These are phyloP conservation scores for Pseudofabraea citricarpa DNA, from an alignment of 2,329 filamentous ascomycete species.

Conservation along the genomic window DNA sequence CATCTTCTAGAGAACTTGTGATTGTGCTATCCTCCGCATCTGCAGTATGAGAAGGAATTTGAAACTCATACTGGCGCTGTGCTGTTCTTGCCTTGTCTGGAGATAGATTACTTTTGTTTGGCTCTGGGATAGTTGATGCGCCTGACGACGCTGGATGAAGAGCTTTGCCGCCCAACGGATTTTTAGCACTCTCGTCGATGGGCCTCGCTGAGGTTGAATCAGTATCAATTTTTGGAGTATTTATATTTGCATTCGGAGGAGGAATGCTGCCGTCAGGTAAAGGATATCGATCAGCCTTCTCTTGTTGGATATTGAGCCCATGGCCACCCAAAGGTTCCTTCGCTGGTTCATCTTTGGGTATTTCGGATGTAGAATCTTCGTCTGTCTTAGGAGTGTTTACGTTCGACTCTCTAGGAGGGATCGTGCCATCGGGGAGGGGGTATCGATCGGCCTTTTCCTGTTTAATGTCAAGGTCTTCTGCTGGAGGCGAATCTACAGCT, in stretches of 20 bases:
- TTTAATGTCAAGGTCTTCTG: slow-evolving; percentile 35
- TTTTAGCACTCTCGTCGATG: slow-evolving; percentile 29
- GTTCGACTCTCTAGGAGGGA: slow-evolving; percentile 32
- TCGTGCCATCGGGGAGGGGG: slow-evolving; percentile 45
- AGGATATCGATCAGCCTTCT: slow-evolving; percentile 35
- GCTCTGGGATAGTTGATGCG: slow-evolving; percentile 35
- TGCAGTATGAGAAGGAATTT: slow-evolving; percentile 46
- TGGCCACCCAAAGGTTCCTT: slow-evolving; percentile 30
- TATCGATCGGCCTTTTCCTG: slow-evolving; percentile 39
- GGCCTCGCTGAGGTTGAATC: slow-evolving; percentile 29
- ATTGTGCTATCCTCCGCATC: slow-evolving; percentile 31
- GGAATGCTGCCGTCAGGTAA: slow-evolving; percentile 47
- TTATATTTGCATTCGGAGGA: slow-evolving; percentile 22
- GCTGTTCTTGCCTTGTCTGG: slow-evolving; percentile 38
- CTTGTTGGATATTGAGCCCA: slow-evolving; percentile 40
- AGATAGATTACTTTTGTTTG: slow-evolving; percentile 23
- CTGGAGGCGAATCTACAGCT: slow-evolving; percentile 28
- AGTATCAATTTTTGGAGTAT: slow-evolving; percentile 21
- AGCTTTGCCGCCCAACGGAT: slow-evolving; percentile 26
- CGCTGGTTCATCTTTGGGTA: slow-evolving; percentile 28
- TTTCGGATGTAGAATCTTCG: slow-evolving; percentile 28
- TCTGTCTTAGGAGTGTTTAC: slow-evolving; percentile 19
- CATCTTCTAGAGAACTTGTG: slow-evolving; percentile 14
- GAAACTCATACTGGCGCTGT: slow-evolving; percentile 43
- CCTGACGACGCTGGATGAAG: slow-evolving; percentile 32